A percentile compares a stretch with the other conserved stretches of the same genome.
Conservation (phyloP, 176 grass and related monocot genomes). For the Hsuehochloa calcarea region DNA sequence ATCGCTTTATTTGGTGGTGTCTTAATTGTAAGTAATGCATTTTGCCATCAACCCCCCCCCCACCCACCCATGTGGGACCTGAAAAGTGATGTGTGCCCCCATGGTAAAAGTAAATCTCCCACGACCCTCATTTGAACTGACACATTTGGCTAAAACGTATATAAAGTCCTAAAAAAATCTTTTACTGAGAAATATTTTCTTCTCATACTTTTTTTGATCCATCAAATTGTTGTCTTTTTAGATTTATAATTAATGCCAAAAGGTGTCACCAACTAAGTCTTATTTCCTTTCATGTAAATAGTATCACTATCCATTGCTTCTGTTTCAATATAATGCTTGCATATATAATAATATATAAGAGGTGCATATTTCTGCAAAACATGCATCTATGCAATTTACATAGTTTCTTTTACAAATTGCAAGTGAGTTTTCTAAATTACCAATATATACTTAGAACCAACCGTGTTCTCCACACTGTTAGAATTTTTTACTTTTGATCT, state of each 20-base stretch:
- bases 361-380: background rate
- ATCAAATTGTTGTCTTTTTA: slow-evolving; percentile 17
- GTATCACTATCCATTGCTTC: no score
- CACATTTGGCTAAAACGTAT: background rate
- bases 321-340: no score
- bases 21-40: slow-evolving; percentile 57
- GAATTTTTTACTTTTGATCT: background rate
- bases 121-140: background rate
- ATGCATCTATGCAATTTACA: background rate
- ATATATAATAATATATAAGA: no score
- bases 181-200: no score
- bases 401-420: background rate
- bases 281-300: background rate
- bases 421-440: slow-evolving; percentile 10
- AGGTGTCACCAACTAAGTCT: background rate
- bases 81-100: no score
- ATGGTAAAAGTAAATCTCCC: background rate
- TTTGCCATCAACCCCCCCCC: no score
- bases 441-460: background rate
- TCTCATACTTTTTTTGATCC: background rate
- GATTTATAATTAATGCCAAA: background rate
- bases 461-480: background rate
- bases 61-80: no score
- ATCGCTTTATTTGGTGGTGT: slow-evolving; percentile 44
- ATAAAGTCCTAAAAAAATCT: background rate